Conservation (phyloP, 768 basidiomycete genomes). For the Asterophora parasitica region DNA sequence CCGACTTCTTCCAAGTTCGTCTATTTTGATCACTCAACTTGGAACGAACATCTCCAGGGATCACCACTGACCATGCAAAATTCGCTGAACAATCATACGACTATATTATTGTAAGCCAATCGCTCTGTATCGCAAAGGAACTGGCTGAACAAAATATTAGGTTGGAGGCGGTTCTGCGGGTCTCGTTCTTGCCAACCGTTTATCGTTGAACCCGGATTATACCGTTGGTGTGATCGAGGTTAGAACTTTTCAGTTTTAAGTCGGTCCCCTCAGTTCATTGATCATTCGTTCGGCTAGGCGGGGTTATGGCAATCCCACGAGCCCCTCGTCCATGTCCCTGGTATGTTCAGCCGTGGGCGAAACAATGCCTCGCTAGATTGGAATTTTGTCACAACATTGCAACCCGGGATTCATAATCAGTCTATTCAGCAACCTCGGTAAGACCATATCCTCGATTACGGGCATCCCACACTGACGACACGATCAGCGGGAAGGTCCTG, state of each 20-base stretch:
- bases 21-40: background rate
- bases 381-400: slow-evolving; percentile 6
- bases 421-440: slow-evolving; percentile 16
- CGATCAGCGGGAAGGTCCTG: slow-evolving; percentile 14
- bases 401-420: slow-evolving; percentile 10
- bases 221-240: slow-evolving; percentile 25
- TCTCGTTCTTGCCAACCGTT: slow-evolving; percentile 19
- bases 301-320: slow-evolving; percentile 19
- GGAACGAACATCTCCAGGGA: background rate
- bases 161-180: slow-evolving; percentile 22
- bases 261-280: background rate
- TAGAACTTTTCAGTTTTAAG: background rate
- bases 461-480: background rate
- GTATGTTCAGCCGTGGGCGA: slow-evolving; percentile 6
- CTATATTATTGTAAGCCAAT: slow-evolving; percentile 9
- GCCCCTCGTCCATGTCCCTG: slow-evolving; percentile 14
- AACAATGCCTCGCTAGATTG: slow-evolving; percentile 10
- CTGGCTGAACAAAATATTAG: background rate
- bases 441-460: background rate
- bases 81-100: slow-evolving; percentile 13
- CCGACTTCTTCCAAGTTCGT: too few relatives aligned
- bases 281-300: slow-evolving; percentile 9
- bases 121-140: background rate
- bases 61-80: slow-evolving; percentile 8
- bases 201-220: slow-evolving; percentile 21